Conservation (phyloP, 1,284 basidiomycete species). For the Inonotus obliquus region DNA sequence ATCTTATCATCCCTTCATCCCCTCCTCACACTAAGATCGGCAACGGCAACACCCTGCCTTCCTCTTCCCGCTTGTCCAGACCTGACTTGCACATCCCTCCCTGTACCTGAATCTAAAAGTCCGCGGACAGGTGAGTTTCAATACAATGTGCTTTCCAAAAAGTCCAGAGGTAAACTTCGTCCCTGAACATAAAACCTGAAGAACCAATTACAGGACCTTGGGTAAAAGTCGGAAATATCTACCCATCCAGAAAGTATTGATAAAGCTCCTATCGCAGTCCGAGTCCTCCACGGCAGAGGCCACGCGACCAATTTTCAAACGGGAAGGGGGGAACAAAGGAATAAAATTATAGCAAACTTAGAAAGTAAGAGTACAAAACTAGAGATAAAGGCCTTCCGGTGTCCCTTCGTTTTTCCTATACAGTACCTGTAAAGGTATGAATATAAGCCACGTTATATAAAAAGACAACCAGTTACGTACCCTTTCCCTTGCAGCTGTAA, state of each 20-base stretch:
- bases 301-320: not conserved
- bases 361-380: conserved; percentile 18
- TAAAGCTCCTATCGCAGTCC: not conserved
- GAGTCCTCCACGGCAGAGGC: not conserved
- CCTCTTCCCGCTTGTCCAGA: too few relatives aligned
- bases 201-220: not conserved
- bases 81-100: too few relatives aligned
- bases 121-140: too few relatives aligned
- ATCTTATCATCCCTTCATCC: too few relatives aligned
- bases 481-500: conserved; percentile 85
- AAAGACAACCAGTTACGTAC: conserved; percentile 36
- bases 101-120: too few relatives aligned
- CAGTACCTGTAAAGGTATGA: conserved; percentile 50
- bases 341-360: not conserved
- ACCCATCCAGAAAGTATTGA: too few relatives aligned
- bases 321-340: not conserved
- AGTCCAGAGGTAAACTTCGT: not conserved
- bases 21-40: too few relatives aligned
- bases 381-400: conserved; percentile 79
- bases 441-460: conserved; percentile 17
- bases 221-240: not conserved
- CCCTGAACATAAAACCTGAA: not conserved
- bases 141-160: not conserved
- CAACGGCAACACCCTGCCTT: too few relatives aligned
- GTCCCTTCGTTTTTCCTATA: conserved; percentile 95